Conservation (phyloP, 78 protist species). For the Monocercomonoides exilis region DNA sequence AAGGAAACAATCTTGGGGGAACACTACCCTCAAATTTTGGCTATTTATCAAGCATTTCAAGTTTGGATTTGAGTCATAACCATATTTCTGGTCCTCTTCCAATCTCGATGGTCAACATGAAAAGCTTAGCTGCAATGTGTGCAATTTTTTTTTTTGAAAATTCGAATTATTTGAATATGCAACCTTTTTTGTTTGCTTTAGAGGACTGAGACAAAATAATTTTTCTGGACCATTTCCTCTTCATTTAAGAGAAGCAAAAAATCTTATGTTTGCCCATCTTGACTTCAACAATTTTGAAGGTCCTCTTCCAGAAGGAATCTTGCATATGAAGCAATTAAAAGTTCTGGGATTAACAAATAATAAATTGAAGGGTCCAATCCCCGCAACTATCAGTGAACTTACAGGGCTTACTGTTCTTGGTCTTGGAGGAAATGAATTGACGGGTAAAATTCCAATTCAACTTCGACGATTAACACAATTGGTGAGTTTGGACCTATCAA, state of each 20-base stretch:
- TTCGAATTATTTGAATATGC: neutral
- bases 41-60: neutral
- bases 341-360: neutral
- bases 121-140: neutral
- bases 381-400: neutral
- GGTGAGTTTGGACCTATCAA: neutral
- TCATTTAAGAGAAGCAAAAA: neutral
- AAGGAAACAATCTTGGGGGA: neutral
- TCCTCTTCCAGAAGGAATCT: neutral
- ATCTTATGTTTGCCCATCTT: neutral
- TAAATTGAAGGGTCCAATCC: neutral
- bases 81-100: neutral
- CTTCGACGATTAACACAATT: neutral
- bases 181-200: neutral
- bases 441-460: neutral
- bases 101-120: neutral
- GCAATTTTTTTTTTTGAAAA: neutral
- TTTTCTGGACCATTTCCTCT: neutral
- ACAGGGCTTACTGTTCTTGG: neutral
- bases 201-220: neutral
- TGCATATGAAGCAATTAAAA: neutral
- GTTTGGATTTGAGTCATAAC: neutral
- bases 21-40: neutral
- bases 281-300: neutral
- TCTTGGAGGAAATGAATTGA: neutral